Evolutionary conservation across 805 yeast genomes (phyloP).

Genomic region (Saccharomycopsis javanensis): DNA sequence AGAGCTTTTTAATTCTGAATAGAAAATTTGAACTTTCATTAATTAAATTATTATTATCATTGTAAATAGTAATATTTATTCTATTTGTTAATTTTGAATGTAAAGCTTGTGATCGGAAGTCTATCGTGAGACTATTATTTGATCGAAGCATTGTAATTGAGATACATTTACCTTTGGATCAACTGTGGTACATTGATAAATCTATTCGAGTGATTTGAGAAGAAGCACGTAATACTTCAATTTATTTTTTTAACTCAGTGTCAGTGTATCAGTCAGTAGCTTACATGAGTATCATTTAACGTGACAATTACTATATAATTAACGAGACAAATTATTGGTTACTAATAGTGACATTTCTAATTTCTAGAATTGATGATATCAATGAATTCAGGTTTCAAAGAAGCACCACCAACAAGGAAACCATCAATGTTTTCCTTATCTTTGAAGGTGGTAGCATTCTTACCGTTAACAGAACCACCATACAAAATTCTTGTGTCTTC

Average conservation of each 20-base stretch:
- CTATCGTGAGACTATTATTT: too few relatives aligned
- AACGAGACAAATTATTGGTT: neutral
- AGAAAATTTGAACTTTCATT: neutral
- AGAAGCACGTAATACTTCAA: too few relatives aligned
- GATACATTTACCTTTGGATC: too few relatives aligned
- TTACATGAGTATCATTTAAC: neutral
- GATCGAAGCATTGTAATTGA: too few relatives aligned
- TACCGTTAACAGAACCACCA: conserved; percentile 98
- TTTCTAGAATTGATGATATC: conserved; percentile 90
- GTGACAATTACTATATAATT: neutral
- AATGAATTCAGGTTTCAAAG: conserved; percentile 94
- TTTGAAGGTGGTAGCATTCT: conserved; percentile 82
- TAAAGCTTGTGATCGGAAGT: too few relatives aligned
- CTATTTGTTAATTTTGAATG: too few relatives aligned
- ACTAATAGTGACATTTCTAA: conserved; percentile 27
- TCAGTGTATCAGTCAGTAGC: too few relatives aligned
- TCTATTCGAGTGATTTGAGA: too few relatives aligned
- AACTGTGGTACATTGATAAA: too few relatives aligned
- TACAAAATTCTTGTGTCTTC: conserved; percentile 79
- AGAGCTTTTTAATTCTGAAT: conserved; percentile 21
- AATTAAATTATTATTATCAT: neutral
- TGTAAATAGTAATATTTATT: too few relatives aligned
- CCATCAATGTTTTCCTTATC: conserved; percentile 94
- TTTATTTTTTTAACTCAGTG: too few relatives aligned
- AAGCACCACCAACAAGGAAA: conserved; percentile 99